phyloP scores from a whole-genome alignment of 768 basidiomycete genomes.

The Tricholoma hemisulphureum region DNA sequence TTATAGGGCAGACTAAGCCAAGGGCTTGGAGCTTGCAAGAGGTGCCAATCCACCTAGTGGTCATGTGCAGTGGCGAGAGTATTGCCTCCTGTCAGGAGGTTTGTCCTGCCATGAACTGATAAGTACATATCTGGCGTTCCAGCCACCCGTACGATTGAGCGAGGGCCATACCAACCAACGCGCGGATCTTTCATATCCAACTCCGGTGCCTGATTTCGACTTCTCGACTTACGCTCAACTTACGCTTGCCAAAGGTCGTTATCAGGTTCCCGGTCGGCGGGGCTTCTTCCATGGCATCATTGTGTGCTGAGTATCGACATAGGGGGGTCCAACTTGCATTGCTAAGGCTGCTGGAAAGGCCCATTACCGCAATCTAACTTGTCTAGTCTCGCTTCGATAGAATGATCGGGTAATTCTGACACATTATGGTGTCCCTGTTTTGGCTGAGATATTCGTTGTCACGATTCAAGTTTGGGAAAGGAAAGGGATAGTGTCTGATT shows the following conservation, averaged over 20 bases:
- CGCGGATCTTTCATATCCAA: not conserved
- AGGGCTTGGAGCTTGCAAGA: slow-evolving; percentile 28
- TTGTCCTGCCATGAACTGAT: not conserved
- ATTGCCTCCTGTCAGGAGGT: not conserved
- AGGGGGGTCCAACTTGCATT: too few relatives aligned
- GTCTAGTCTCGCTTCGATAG: not conserved
- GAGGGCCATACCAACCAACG: not conserved
- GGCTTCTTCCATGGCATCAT: not conserved
- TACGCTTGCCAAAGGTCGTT: slow-evolving; percentile 1
- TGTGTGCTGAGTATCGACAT: too few relatives aligned
- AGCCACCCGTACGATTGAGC: not conserved
- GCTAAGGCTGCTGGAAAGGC: too few relatives aligned
- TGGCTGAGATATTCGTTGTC: not conserved
- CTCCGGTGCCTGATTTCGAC: not conserved
- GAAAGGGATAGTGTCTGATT: not conserved
- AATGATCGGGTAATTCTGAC: too few relatives aligned
- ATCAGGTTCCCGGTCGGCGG: not conserved
- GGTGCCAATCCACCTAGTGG: slow-evolving; percentile 38
- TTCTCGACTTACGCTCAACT: too few relatives aligned
- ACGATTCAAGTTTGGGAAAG: not conserved
- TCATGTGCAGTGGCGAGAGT: slow-evolving; percentile 21
- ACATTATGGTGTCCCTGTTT: too few relatives aligned
- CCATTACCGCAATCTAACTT: too few relatives aligned
- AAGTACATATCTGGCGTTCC: too few relatives aligned
- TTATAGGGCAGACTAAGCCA: slow-evolving; percentile 37